Percentiles rank a stretch among this genome's conserved stretches.
These are phyloP conservation scores for Aspergillus avenaceus DNA, from an alignment of 495 filamentous ascomycete genomes.

Conservation along the genomic window DNA sequence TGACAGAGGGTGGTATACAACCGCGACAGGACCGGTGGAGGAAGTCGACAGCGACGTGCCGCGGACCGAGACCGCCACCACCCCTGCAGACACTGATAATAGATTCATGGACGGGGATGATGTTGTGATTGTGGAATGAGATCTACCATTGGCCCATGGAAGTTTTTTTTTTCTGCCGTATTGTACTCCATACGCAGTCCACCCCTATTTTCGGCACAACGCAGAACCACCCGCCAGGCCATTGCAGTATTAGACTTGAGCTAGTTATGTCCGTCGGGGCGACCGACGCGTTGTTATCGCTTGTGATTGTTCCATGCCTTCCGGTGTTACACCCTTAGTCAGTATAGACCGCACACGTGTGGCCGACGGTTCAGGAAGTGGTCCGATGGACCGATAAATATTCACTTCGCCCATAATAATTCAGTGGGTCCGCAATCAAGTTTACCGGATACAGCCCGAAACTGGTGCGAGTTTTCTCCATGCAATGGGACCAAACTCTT, in stretches of 20 bases:
- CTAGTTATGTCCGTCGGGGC: background rate
- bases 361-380: background rate
- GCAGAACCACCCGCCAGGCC: background rate
- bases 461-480: background rate
- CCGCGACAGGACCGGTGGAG: slow-evolving; percentile 24
- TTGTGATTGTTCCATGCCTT: slow-evolving; percentile 6
- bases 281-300: background rate
- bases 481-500: background rate
- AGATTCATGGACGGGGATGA: slow-evolving; percentile 36
- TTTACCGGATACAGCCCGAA: background rate
- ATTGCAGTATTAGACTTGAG: slow-evolving; percentile 2
- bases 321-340: slow-evolving; percentile 6
- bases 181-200: background rate
- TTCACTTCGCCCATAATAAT: background rate
- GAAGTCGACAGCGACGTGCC: slow-evolving; percentile 9
- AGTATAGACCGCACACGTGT: background rate
- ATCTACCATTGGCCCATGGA: background rate
- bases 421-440: background rate
- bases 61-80: slow-evolving; percentile 8
- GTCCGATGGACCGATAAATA: slow-evolving; percentile 4
- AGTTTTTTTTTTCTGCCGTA: background rate
- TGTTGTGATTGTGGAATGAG: slow-evolving; percentile 36
- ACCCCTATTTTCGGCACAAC: background rate
- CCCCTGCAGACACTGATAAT: slow-evolving; percentile 13
- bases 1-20: slow-evolving; percentile 39